A percentile compares a stretch with the other conserved stretches of the same genome.
These are phyloP conservation scores for Thermomucor indicae-seudaticae DNA, from an alignment of 371 early-diverging fungal genomes.

Conservation along the genomic window DNA sequence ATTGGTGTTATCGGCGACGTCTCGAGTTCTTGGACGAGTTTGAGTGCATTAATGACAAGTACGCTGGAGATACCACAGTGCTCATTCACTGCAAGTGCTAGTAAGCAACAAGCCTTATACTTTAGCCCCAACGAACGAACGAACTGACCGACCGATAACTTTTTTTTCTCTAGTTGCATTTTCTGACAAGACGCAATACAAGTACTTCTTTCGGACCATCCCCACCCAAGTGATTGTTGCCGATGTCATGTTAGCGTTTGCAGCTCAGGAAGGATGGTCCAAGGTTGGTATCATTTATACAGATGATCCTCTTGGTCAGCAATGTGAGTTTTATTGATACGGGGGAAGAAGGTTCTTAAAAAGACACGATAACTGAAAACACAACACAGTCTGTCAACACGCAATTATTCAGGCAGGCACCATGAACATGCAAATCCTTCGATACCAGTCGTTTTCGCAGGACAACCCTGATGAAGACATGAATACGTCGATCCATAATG, in stretches of 20 bases:
- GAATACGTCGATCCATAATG: slow-evolving; percentile 16
- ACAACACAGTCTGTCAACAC: slow-evolving; percentile 44
- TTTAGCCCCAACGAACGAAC: not conserved
- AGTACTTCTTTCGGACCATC: slow-evolving; percentile 53
- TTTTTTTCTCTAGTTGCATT: slow-evolving; percentile 25
- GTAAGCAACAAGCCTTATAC: slow-evolving; percentile 10
- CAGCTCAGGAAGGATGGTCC: slow-evolving; percentile 39
- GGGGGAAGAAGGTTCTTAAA: not conserved
- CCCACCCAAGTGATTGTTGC: slow-evolving; percentile 43
- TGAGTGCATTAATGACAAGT: slow-evolving; percentile 52
- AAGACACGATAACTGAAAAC: not conserved
- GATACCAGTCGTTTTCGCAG: slow-evolving; percentile 26
- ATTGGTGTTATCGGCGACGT: slow-evolving; percentile 58
- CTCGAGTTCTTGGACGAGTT: slow-evolving; percentile 47
- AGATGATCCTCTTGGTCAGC: slow-evolving; percentile 44
- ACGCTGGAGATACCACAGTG: slow-evolving; percentile 51
- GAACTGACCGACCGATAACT: not conserved
- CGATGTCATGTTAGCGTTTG: slow-evolving; percentile 45
- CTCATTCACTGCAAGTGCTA: slow-evolving; percentile 46
- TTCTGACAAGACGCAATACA: slow-evolving; percentile 37
- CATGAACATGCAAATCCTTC: slow-evolving; percentile 29
- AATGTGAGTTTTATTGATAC: too few relatives aligned
- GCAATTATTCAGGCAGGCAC: slow-evolving; percentile 30
- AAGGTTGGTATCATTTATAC: slow-evolving; percentile 44
- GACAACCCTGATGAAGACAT: slow-evolving; percentile 16